Base-by-base conservation (phyloP, 169 alveolate genomes). In the Eimeria zaria region DNA sequence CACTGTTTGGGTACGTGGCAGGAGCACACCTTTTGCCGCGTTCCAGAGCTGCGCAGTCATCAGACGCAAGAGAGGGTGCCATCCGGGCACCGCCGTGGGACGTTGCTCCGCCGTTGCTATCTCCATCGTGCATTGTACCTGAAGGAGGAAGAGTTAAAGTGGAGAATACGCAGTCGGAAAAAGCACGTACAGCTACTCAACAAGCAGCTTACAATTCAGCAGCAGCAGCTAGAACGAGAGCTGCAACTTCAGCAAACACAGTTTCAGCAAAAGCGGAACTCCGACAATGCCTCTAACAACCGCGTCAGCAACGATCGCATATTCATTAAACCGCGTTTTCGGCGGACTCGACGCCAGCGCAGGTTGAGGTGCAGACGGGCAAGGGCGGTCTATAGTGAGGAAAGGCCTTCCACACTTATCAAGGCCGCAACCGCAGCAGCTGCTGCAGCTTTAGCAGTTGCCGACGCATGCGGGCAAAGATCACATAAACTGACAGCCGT, bases 201-300 rank as follows among this genome's bases (percentile, higher is more conserved):
- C 44, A 71, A 64, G 78, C 94, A 64, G 6, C 22, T 87, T 87
- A 64, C 94, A 30, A 22, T 60, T 51, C 94, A 64, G 83, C 93
- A 41, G n/a, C 67, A 87, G 81, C 94, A 87, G 30, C 41, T 87
- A 12, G 39, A 87, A 46, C 58, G 27, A 39, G 44, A 62, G 27
- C 80, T 87, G 94, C 84, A 64, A 30, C 46, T 87, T 44, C 83
- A 87, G 94, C 94, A 87, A 55, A 30, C 76, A 12, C 91, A 78
- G 41, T 33, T 83, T 36, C 39, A 83, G 33, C 76, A 83, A 24
- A 58, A 20, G 60, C 55, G n/a, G 76, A 60, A 16, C 22, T 69
- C 24, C 30, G 44, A 16, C 18, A 39, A 16, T 12, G 9, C 27
- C 62, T 41, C 16, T 67, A 41, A 4, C 62, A 64, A 22, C 67